Conservation (phyloP, 352 stramenopile species). For the Phytopythium boreale region DNA sequence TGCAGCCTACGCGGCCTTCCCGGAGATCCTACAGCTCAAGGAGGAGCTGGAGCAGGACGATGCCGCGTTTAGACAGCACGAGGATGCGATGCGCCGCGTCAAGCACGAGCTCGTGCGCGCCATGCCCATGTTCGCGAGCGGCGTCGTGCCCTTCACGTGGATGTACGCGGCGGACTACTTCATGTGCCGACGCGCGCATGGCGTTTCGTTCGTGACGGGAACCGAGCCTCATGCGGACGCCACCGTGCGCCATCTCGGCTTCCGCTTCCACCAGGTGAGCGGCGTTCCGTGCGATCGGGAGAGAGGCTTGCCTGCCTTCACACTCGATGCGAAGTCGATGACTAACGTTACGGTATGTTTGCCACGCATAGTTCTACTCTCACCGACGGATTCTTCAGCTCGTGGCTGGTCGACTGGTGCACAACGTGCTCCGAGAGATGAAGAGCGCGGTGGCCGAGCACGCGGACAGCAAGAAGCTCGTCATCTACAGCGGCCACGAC, state of each 20-base stretch:
- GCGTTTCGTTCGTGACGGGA: constrained; percentile 43
- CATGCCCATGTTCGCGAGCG: constrained; percentile 48
- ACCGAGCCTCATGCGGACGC: constrained; percentile 40
- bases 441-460: constrained; percentile 29
- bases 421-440: constrained; percentile 64
- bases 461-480: constrained; percentile 43
- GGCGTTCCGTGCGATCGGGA: background rate
- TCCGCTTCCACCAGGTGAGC: constrained; percentile 69
- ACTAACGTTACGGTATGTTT: background rate
- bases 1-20: constrained; percentile 58
- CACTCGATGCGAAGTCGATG: constrained; percentile 1
- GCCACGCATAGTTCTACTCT: constrained; percentile 60
- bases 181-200: constrained; percentile 59
- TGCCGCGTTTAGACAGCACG: constrained; percentile 38
- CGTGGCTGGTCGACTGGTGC: constrained; percentile 57
- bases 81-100: constrained; percentile 47
- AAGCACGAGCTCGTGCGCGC: constrained; percentile 51
- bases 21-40: constrained; percentile 62
- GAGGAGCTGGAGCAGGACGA: constrained; percentile 44
- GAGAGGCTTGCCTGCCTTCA: too few relatives aligned
- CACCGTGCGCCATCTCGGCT: constrained; percentile 52
- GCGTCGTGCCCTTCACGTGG: constrained; percentile 53
- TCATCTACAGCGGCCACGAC: constrained; percentile 84
- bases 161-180: constrained; percentile 73
- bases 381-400: constrained; percentile 61